Percentiles rank a stretch among this genome's conserved stretches.
These are phyloP conservation scores for Salix brachista DNA, from an alignment of 345 rosid species.

Conservation along the genomic window DNA sequence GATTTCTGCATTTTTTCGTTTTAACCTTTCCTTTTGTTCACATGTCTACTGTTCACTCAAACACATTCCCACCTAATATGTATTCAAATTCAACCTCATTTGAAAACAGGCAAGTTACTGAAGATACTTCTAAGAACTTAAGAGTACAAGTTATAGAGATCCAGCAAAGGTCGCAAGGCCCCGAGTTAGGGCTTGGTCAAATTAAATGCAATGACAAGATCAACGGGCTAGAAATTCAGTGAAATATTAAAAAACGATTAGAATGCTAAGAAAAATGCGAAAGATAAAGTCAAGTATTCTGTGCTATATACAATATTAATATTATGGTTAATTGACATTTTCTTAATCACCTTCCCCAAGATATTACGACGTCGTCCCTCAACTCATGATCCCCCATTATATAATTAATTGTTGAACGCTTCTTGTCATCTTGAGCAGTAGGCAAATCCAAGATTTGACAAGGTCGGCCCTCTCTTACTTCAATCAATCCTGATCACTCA, in stretches of 20 bases:
- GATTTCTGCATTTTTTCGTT: background rate
- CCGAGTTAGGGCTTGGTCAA: too few relatives aligned
- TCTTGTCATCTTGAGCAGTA: background rate
- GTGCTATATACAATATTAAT: background rate
- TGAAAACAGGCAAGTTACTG: conserved; percentile 41
- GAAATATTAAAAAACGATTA: too few relatives aligned
- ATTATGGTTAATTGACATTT: background rate
- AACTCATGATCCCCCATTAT: background rate
- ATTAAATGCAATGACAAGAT: too few relatives aligned
- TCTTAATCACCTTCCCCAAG: background rate
- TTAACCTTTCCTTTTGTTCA: conserved; percentile 10
- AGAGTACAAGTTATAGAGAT: conserved; percentile 40
- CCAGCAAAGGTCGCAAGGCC: conserved; percentile 34
- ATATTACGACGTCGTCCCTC: too few relatives aligned
- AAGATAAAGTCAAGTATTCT: too few relatives aligned
- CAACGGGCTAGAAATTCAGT: too few relatives aligned
- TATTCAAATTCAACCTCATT: conserved; percentile 35
- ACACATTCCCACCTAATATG: conserved; percentile 35
- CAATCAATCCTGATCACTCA: background rate
- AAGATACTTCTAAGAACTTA: conserved; percentile 39
- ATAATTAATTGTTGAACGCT: background rate
- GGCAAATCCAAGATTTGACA: background rate
- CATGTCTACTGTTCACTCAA: conserved; percentile 71
- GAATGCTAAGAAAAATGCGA: too few relatives aligned
- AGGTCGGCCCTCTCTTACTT: background rate